These are phyloP conservation scores for Alternaria alternata DNA, from an alignment of 2,329 filamentous ascomycete genomes.

Conservation along the genomic window DNA sequence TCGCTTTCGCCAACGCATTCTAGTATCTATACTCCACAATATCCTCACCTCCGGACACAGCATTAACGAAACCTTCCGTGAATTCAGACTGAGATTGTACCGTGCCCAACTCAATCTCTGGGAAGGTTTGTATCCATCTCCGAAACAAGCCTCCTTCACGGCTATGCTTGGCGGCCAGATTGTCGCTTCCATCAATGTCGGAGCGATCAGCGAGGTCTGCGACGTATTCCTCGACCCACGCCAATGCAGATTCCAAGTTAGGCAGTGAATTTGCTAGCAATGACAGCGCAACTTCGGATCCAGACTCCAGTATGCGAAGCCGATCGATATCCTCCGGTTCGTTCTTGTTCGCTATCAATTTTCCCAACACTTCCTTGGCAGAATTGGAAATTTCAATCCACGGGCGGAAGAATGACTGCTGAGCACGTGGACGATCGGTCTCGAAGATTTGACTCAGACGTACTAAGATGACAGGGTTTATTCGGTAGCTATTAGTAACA, in stretches of 20 bases:
- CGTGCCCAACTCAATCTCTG: conserved; percentile 10
- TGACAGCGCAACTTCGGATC: background rate
- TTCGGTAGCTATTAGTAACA: background rate
- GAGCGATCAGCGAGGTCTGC: background rate
- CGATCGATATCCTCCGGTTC: background rate
- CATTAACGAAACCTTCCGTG: conserved; percentile 7
- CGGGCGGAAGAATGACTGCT: conserved; percentile 11
- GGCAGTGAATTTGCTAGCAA: background rate
- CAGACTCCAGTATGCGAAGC: background rate
- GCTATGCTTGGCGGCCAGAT: conserved; percentile 2
- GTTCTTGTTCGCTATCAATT: background rate
- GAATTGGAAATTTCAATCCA: conserved; percentile 9
- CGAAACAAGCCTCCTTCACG: conserved; percentile 14
- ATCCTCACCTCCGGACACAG: background rate
- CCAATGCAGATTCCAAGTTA: background rate
- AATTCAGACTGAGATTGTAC: background rate
- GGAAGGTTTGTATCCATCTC: conserved; percentile 15
- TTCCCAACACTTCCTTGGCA: background rate
- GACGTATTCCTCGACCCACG: conserved; percentile 10
- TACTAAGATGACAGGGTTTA: background rate
- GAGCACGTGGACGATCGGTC: background rate
- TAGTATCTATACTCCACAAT: background rate
- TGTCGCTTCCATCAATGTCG: background rate
- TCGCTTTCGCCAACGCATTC: background rate
- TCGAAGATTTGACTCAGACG: conserved; percentile 13